phyloP scores from a whole-genome alignment of 2,329 filamentous ascomycete genomes.

The Aspergillus niger region DNA sequence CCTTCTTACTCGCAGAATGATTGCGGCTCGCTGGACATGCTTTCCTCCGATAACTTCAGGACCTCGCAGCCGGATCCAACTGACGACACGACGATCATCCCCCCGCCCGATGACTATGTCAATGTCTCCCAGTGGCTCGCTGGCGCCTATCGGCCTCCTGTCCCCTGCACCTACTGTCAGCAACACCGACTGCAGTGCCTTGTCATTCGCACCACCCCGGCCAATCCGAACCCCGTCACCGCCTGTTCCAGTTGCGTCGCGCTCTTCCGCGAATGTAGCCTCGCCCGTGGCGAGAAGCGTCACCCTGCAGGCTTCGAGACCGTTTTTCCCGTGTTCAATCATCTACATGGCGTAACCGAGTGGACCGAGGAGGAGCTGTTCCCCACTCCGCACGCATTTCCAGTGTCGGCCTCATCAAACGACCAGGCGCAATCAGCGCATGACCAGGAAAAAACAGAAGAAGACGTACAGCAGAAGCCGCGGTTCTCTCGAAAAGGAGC shows the following conservation, averaged over 20 bases:
- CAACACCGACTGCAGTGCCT: slow-evolving; percentile 52
- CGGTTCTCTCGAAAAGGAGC: slow-evolving; percentile 42
- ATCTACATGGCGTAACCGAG: slow-evolving; percentile 53
- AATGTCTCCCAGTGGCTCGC: slow-evolving; percentile 39
- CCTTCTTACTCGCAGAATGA: not conserved
- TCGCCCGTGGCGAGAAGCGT: slow-evolving; percentile 50
- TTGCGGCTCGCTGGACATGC: not conserved
- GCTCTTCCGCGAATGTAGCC: slow-evolving; percentile 54
- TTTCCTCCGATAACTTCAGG: not conserved
- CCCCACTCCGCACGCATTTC: no score
- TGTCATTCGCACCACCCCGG: slow-evolving; percentile 50
- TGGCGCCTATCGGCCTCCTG: slow-evolving; percentile 46
- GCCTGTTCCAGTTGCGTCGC: slow-evolving; percentile 56
- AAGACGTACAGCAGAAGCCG: not conserved
- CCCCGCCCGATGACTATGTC: slow-evolving; percentile 14
- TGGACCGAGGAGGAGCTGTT: slow-evolving; percentile 25
- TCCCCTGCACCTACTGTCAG: slow-evolving; percentile 50
- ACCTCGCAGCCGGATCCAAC: not conserved
- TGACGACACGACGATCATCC: not conserved
- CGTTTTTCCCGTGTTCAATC: slow-evolving; percentile 49
- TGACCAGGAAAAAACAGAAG: not conserved
- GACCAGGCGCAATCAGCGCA: not conserved
- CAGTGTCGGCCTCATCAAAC: not conserved
- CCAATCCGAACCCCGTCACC: slow-evolving; percentile 53
- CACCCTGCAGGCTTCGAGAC: slow-evolving; percentile 52